Percentiles rank a stretch among this genome's conserved stretches.
Conservation (phyloP, 2,329 filamentous ascomycete genomes). For the Akanthomyces dipterigenus region DNA sequence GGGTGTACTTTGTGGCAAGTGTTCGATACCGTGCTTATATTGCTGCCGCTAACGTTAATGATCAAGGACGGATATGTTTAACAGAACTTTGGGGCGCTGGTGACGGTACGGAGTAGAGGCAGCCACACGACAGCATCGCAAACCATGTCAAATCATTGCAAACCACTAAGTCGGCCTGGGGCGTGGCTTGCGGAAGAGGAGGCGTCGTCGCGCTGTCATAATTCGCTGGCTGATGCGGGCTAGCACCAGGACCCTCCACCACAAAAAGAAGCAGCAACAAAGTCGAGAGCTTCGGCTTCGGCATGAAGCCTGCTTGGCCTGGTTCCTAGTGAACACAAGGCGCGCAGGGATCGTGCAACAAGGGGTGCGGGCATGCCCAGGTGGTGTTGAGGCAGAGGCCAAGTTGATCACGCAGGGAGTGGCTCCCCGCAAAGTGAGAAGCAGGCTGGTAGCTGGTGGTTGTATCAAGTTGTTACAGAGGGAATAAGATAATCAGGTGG, state of each 20-base stretch:
- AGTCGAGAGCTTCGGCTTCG: not conserved
- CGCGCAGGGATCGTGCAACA: not conserved
- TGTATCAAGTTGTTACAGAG: not conserved
- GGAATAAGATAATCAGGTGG: not conserved
- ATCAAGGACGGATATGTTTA: not conserved
- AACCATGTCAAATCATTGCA: not conserved
- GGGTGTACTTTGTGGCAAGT: not conserved
- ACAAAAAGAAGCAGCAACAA: not conserved
- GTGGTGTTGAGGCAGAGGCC: not conserved
- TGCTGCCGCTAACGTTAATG: not conserved
- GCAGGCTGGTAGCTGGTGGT: not conserved
- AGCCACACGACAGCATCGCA: not conserved
- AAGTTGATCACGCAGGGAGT: not conserved
- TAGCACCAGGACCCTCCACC: slow-evolving; percentile 9
- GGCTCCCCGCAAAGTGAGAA: not conserved
- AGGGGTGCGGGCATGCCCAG: not conserved
- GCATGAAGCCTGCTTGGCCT: not conserved
- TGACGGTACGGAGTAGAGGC: not conserved
- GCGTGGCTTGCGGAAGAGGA: slow-evolving; percentile 6
- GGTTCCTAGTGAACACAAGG: not conserved
- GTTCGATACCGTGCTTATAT: slow-evolving; percentile 5
- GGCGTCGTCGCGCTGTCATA: not conserved
- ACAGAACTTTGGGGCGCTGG: not conserved
- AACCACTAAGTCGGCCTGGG: not conserved
- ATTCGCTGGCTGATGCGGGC: slow-evolving; percentile 1